Evolutionary conservation across 805 yeast species (phyloP).

Genomic region (Cyberlindnera galapagoensis): DNA sequence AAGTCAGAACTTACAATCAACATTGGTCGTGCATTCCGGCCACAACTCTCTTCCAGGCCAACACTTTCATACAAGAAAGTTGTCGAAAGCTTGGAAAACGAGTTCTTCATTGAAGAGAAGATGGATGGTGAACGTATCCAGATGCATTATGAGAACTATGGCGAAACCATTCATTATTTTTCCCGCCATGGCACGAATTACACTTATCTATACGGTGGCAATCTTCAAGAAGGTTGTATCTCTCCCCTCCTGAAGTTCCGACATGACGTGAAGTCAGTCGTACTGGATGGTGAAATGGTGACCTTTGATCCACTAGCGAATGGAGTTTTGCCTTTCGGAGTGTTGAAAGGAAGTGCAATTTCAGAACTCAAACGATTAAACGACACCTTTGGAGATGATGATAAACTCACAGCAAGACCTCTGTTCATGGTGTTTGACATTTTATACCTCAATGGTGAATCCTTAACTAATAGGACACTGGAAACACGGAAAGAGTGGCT

Average conservation of each 20-base stretch:
- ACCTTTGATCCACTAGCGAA: constrained; percentile 63
- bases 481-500: constrained; percentile 50
- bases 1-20: constrained; percentile 30
- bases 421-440: constrained; percentile 67
- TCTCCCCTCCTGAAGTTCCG: constrained; percentile 42
- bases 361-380: constrained; percentile 41
- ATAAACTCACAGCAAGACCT: constrained; percentile 40
- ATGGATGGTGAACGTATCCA: constrained; percentile 90
- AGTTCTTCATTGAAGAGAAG: constrained; percentile 79
- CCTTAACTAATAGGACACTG: constrained; percentile 51
- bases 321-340: constrained; percentile 70
- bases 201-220: constrained; percentile 60
- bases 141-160: constrained; percentile 52
- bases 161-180: constrained; percentile 27
- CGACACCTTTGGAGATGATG: constrained; percentile 21
- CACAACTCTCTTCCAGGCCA: constrained; percentile 65
- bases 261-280: constrained; percentile 29
- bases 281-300: constrained; percentile 89
- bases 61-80: constrained; percentile 43
- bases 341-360: constrained; percentile 64
- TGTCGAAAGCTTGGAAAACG: constrained; percentile 36
- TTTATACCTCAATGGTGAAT: constrained; percentile 58
- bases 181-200: constrained; percentile 72
- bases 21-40: constrained; percentile 47
- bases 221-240: constrained; percentile 43